Evolutionary conservation across 257 asterid genomes (phyloP), one percentile per base, ranked within the genome.

Genomic region (Euphrasia confusa): DNA sequence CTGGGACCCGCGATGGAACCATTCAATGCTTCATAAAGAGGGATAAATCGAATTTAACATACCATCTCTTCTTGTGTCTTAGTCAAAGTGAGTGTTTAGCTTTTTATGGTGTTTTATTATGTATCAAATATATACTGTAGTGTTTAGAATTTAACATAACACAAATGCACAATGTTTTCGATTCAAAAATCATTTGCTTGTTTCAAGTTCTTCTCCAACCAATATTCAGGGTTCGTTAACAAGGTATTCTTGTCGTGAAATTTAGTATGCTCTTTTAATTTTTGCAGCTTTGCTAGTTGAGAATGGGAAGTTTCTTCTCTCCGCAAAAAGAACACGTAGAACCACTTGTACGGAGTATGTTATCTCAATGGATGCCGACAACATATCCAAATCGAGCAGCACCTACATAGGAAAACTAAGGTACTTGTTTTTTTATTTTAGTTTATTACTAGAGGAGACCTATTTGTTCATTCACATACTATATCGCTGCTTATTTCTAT

Each of bases 1-100:
- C 97, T 2, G 97, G 97, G 67, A 68, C 82, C 73, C 96, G 96
- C 12, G 96, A 90, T 68, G 97, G 95, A 78, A 77, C 93, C 54
- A 80, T 90, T 24, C 97, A 90, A 59, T 90, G 97, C 84, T 90
- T 90, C 78, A 90, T 90, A 75, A 90, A 85, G 82, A 74, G 97
- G 81, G 95, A 90, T 70, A 87, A 83, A 58, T 84, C 96, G 66
- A 90, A 83, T 68, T 72, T 87, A 58, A 90, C 95, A 0, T 90
- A 90, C 79, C 97, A 83, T 78, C 95, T 90, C 30, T 90, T 77
- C 78, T 73, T 90, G 79, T 90, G 97, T 73, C 95, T 87, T 67
- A 87, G 93, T 69, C 97, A 95, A 4, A 90, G 97, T 90, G 73
- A 79, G 84, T 67, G 39, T 14, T n/a, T 39, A 12, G 65, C 26